These are phyloP conservation scores for Sclerotinia sclerotiorum DNA, from an alignment of 2,329 filamentous ascomycete genomes.

Conservation along the genomic window DNA sequence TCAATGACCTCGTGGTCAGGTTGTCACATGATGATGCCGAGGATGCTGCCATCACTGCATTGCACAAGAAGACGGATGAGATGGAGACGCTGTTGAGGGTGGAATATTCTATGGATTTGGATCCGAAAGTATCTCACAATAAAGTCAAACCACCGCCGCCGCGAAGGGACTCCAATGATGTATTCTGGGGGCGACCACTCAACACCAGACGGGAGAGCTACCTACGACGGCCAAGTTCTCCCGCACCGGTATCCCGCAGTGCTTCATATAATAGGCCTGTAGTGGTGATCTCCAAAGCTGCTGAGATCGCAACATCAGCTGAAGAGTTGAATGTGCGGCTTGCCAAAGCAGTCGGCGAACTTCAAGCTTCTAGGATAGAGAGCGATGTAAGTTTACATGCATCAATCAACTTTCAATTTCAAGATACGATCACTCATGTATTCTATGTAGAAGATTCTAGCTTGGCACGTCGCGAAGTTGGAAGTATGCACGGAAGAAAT, in stretches of 20 bases:
- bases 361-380: constrained; percentile 59
- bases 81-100: constrained; percentile 40
- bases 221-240: constrained; percentile 18
- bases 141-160: constrained; percentile 18
- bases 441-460: constrained; percentile 56
- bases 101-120: constrained; percentile 25
- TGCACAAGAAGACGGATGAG: constrained; percentile 43
- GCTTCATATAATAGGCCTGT: background rate
- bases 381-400: constrained; percentile 49
- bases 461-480: constrained; percentile 57
- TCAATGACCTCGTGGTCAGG: constrained; percentile 41
- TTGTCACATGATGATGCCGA: constrained; percentile 37
- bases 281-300: constrained; percentile 40
- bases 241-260: background rate
- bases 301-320: constrained; percentile 43
- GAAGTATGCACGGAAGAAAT: constrained; percentile 59
- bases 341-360: constrained; percentile 49
- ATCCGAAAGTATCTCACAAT: constrained; percentile 7
- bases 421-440: background rate
- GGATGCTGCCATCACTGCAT: constrained; percentile 37
- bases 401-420: background rate
- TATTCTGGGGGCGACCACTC: constrained; percentile 35
- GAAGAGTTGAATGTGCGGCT: constrained; percentile 53
- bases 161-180: constrained; percentile 26
- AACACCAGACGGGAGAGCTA: constrained; percentile 31